These are phyloP conservation scores for Ailanthus altissimus DNA, from an alignment of 345 rosid species.

Conservation along the genomic window DNA sequence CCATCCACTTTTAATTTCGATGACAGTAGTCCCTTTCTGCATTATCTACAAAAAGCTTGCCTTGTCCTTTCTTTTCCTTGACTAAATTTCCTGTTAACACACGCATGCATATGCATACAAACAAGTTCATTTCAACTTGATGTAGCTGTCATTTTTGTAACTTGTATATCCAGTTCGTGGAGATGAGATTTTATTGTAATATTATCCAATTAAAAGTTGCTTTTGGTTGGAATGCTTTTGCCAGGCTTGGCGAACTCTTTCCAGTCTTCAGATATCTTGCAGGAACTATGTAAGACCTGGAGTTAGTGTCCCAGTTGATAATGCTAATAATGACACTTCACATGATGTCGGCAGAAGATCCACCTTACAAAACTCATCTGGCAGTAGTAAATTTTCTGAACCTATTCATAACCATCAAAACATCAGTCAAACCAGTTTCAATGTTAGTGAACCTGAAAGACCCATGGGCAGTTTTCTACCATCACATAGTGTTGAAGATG, in stretches of 20 bases:
- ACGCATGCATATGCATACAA: neutral
- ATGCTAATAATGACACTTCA: constrained; percentile 31
- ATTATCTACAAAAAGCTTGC: neutral
- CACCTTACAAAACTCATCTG: constrained; percentile 35
- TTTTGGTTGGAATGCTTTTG: constrained; percentile 29
- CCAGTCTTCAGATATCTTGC: constrained; percentile 56
- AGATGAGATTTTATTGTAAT: neutral
- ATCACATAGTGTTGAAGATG: constrained; percentile 25
- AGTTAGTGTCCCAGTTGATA: constrained; percentile 50
- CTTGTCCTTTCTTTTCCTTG: neutral
- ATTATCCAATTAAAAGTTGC: constrained; percentile 19
- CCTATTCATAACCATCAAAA: constrained; percentile 30
- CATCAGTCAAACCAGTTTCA: constrained; percentile 26
- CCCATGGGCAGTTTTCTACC: constrained; percentile 32
- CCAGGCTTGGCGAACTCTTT: constrained; percentile 93
- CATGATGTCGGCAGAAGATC: constrained; percentile 41
- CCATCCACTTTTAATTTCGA: constrained; percentile 1
- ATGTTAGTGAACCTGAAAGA: constrained; percentile 35
- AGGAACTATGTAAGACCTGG: constrained; percentile 75
- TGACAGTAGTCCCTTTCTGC: neutral
- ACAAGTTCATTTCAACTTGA: neutral
- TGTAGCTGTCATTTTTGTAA: neutral
- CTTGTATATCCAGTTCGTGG: constrained; percentile 9
- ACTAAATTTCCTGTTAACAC: neutral
- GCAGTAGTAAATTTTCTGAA: constrained; percentile 29